A percentile compares a stretch with the other conserved stretches of the same genome.
These are phyloP conservation scores for Cylindrodendrum hubeiense DNA, from an alignment of 2,329 filamentous ascomycete genomes.

Conservation along the genomic window DNA sequence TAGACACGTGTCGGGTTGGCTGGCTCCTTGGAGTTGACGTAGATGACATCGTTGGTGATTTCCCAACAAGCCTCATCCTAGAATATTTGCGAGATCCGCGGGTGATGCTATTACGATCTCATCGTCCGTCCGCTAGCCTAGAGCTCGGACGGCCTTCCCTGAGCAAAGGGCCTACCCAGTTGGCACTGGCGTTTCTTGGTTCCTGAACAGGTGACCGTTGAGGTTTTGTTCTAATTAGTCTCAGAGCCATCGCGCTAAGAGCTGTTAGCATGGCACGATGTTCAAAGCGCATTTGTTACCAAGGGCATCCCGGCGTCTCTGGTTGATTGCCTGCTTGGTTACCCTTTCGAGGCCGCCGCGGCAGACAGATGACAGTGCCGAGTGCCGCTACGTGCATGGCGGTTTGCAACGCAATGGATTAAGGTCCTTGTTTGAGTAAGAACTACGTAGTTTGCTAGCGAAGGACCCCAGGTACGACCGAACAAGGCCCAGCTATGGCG, in stretches of 20 bases:
- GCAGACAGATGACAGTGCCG: constrained; percentile 10
- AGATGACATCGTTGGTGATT: constrained; percentile 12
- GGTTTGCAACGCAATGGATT: background rate
- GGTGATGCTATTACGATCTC: constrained; percentile 37
- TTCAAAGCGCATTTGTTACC: constrained; percentile 27
- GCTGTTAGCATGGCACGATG: constrained; percentile 36
- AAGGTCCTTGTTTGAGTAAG: background rate
- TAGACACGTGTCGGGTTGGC: constrained; percentile 39
- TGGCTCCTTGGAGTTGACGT: constrained; percentile 14
- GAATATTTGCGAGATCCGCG: constrained; percentile 28
- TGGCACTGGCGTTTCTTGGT: constrained; percentile 23
- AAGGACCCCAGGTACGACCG: background rate
- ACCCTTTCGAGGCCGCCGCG: constrained; percentile 20
- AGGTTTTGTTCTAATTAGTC: constrained; percentile 21
- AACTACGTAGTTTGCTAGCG: background rate
- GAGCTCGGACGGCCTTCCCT: constrained; percentile 24
- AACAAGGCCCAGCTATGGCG: background rate
- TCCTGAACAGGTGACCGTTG: constrained; percentile 7
- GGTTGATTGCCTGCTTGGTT: constrained; percentile 28
- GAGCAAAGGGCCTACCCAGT: constrained; percentile 27
- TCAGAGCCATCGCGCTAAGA: constrained; percentile 27
- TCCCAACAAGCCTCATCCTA: constrained; percentile 26
- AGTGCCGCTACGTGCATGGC: background rate
- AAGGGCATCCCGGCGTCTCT: constrained; percentile 28
- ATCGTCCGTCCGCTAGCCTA: constrained; percentile 31